Evolutionary conservation across 345 rosid species (phyloP).

Genomic region (Luvunga scandens): DNA sequence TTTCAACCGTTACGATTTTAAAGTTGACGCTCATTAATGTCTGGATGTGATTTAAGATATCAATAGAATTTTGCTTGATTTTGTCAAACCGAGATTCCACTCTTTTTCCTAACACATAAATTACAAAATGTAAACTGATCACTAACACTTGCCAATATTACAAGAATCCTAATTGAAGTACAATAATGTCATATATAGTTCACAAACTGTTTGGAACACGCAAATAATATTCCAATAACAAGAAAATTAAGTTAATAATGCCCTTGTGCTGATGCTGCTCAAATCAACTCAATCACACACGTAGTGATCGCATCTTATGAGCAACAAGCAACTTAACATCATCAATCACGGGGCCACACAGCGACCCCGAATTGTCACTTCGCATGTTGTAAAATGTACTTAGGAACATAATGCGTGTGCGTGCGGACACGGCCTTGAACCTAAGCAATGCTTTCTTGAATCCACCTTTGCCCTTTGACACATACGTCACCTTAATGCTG

Average conservation of each 20-base stretch:
- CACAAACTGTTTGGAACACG: background rate
- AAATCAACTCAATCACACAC: background rate
- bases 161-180: background rate
- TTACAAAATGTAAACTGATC: background rate
- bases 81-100: no score
- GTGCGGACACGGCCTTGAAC: constrained; percentile 31
- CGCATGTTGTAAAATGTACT: constrained; percentile 47
- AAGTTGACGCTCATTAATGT: no score
- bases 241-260: background rate
- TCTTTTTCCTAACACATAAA: no score
- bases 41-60: no score
- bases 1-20: no score
- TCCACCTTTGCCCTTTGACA: constrained; percentile 49
- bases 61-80: no score
- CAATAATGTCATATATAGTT: background rate
- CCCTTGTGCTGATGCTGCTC: background rate
- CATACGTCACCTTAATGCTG: constrained; percentile 31
- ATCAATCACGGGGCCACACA: constrained; percentile 55
- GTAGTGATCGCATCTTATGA: background rate
- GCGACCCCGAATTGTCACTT: constrained; percentile 38
- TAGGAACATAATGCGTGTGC: constrained; percentile 38
- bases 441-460: constrained; percentile 31
- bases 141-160: background rate
- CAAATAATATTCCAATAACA: no score
- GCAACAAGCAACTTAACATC: constrained; percentile 35